A percentile compares a stretch with the other conserved stretches of the same genome.
These are phyloP conservation scores for Scalesia atractyloides DNA, from an alignment of 129 eudicot genomes.

Conservation along the genomic window DNA sequence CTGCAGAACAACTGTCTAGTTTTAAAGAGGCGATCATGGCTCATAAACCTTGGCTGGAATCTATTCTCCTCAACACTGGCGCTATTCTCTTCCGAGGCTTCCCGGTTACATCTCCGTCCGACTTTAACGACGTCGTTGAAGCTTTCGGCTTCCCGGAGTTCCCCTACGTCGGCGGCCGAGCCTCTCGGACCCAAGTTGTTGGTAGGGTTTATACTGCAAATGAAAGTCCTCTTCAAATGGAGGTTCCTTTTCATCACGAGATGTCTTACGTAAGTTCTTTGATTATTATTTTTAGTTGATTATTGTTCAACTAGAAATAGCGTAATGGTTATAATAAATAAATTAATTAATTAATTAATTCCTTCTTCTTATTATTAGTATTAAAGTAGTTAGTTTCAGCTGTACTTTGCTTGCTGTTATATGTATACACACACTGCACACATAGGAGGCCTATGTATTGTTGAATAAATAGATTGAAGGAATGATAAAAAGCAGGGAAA, in stretches of 20 bases:
- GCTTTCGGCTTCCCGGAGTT: slow-evolving; percentile 75
- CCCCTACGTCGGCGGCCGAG: slow-evolving; percentile 81
- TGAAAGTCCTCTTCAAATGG: slow-evolving; percentile 75
- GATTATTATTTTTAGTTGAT: neutral
- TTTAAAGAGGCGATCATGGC: slow-evolving; percentile 44
- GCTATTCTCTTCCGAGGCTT: slow-evolving; percentile 73
- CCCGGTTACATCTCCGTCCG: slow-evolving; percentile 43
- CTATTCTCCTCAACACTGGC: slow-evolving; percentile 49
- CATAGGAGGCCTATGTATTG: too few species aligned
- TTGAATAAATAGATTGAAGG: too few species aligned
- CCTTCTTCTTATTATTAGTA: too few species aligned
- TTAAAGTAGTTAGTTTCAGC: too few species aligned
- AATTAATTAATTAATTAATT: too few species aligned
- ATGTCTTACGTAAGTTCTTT: slow-evolving; percentile 65
- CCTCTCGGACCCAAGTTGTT: slow-evolving; percentile 62
- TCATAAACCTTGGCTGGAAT: slow-evolving; percentile 54
- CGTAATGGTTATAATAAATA: too few species aligned
- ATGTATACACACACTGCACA: too few species aligned
- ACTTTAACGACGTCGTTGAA: slow-evolving; percentile 75
- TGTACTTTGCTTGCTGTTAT: too few species aligned
- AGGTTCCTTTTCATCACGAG: slow-evolving; percentile 81
- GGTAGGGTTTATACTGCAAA: slow-evolving; percentile 89
- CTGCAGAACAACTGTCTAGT: neutral
- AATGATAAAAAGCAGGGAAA: too few species aligned
- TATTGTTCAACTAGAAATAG: too few species aligned